phyloP scores from a whole-genome alignment of 2,329 filamentous ascomycete species.

The Monosporascus sp. region DNA sequence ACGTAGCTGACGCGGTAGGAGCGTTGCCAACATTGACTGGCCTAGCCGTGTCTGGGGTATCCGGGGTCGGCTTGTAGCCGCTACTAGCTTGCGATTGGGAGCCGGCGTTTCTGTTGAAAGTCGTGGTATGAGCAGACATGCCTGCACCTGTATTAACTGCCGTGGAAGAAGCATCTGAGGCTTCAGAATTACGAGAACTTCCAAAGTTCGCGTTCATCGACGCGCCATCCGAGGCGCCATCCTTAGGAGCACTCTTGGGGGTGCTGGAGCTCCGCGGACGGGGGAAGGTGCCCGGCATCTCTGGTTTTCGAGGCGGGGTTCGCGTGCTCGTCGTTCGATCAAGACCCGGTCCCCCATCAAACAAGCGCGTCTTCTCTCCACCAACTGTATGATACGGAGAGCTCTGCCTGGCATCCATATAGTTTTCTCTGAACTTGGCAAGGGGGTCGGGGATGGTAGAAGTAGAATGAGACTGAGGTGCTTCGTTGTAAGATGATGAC shows the following conservation, averaged over 20 bases:
- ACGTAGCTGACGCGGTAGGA: constrained; percentile 8
- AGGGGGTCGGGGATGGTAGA: constrained; percentile 39
- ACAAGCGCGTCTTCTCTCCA: constrained; percentile 55
- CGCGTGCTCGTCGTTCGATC: constrained; percentile 42
- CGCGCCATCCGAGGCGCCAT: constrained; percentile 8
- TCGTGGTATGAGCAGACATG: constrained; percentile 4
- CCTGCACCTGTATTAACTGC: constrained; percentile 4
- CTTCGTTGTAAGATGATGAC: constrained; percentile 9
- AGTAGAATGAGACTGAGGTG: constrained; percentile 3
- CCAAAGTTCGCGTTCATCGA: constrained; percentile 4
- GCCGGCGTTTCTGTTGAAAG: constrained; percentile 2
- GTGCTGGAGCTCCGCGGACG: constrained; percentile 24
- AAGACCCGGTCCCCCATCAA: constrained; percentile 40
- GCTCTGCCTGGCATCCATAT: constrained; percentile 46
- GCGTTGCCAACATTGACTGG: constrained; percentile 7
- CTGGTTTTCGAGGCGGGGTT: constrained; percentile 24
- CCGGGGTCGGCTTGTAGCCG: constrained; percentile 14
- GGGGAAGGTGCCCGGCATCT: constrained; percentile 22
- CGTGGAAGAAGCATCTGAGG: constrained; percentile 19
- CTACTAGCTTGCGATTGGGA: constrained; percentile 16
- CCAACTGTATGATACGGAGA: constrained; percentile 51
- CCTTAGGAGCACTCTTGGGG: constrained; percentile 10
- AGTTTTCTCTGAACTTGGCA: constrained; percentile 40
- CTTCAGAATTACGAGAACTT: constrained; percentile 22
- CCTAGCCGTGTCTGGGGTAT: constrained; percentile 10